Base-by-base conservation (phyloP, 1,284 basidiomycete species). In the Farysia itapuensis region DNA sequence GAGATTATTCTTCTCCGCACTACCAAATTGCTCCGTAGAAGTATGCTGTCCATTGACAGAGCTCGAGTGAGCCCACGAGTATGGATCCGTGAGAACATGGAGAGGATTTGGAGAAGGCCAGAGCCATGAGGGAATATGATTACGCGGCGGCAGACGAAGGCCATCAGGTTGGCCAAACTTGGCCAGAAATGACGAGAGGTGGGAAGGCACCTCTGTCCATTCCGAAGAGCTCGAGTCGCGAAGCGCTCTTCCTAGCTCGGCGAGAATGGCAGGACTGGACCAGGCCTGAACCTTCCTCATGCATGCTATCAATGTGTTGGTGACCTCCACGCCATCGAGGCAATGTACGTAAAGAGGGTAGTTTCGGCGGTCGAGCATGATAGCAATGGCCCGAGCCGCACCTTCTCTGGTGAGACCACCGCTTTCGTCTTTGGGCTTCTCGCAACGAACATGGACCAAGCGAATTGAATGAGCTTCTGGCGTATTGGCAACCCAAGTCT, bases 381-480 rank as follows among this genome's bases (percentile, higher is more conserved):
- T 49, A 5, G 58, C 41, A 7, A 75, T 39, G 5, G 70, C 72
- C 5, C 58, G 46, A 8, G 57, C 64, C 4, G 70, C 72, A 18
- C 66, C 59, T 44, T 74, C 71, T 5, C 54, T 47, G 9, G 67
- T 64, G 8, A 75, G 54, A 3, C 67, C 72, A 13, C 64, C 69
- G 20, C 63, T 63, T 31, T 74, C 69, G 33, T 75, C 72, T 45
- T 75, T 74, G 20, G 67, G 66, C 54, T 73, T 74, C 28, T 72
- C 72, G 22, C 60, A 67, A 20, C 59, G 56, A 5, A 75, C 57
- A 30, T 73, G 71, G 8, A 72, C 24, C 18, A 74, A 40, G 30
- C 47, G 41, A 25, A 74, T 49, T 19, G 38, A 38, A 4, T 9
- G 21, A n/a, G 49, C 21, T 5, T 38, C 36, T 5, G 35, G 54